Conservation (phyloP, 306 rosid species). For the Crataegus laevigata region DNA sequence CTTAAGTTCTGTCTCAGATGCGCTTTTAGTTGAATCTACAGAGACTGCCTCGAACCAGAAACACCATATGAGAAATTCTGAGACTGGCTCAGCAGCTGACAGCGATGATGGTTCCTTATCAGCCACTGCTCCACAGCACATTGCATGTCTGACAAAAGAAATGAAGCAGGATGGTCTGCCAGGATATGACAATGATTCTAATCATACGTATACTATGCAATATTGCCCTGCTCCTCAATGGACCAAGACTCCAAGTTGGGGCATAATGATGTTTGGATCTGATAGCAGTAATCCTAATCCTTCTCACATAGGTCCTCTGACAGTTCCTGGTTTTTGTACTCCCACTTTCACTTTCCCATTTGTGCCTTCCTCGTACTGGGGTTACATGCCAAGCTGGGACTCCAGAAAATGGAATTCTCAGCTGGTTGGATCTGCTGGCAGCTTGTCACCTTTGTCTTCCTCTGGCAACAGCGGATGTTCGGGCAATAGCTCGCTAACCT, state of each 20-base stretch:
- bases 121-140: conserved; percentile 21
- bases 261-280: conserved; percentile 21
- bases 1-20: conserved; percentile 16
- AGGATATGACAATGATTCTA: conserved; percentile 1
- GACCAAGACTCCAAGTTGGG: conserved; percentile 46
- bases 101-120: conserved; percentile 21
- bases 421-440: conserved; percentile 23
- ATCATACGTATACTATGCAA: conserved; percentile 29
- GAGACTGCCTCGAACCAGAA: conserved; percentile 32
- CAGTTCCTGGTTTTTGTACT: conserved; percentile 30
- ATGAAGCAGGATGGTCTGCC: not conserved
- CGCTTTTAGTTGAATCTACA: conserved; percentile 40
- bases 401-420: conserved; percentile 22
- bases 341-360: conserved; percentile 28
- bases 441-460: conserved; percentile 33
- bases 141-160: conserved; percentile 20
- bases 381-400: conserved; percentile 35
- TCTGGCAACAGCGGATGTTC: conserved; percentile 21
- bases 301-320: conserved; percentile 16
- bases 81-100: conserved; percentile 15
- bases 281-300: conserved; percentile 16
- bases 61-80: conserved; percentile 19
- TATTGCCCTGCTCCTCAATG: conserved; percentile 37
- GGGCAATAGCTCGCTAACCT: conserved; percentile 32
- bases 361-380: conserved; percentile 29